Evolutionary conservation across 495 filamentous ascomycete genomes (phyloP), one percentile per base, ranked within the genome.

Genomic region (Collariella sp.): DNA sequence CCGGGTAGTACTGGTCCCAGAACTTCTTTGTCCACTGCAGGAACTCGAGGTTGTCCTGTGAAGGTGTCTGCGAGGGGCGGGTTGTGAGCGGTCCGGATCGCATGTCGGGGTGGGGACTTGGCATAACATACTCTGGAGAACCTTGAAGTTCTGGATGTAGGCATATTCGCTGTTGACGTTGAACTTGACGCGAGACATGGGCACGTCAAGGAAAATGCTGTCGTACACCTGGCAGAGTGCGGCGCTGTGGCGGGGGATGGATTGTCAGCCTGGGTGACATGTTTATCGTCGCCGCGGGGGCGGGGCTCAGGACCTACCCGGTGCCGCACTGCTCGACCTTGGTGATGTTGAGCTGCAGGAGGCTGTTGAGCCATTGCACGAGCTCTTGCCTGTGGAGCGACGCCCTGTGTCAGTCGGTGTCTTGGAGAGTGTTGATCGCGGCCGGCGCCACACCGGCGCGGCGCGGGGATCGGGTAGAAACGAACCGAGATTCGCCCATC

Each of bases 241-340:
- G 65, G 93, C 94, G 70, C 93, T 98, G 69, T 60, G 33, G 34
- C 22, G 58, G 47, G 20, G 38, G 35, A 34, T 46, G 31, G 19
- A 29, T 35, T 1, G 45, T 69, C 58, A 59, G 57, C 40, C 38
- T 49, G 34, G 26, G 2, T 12, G 3, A 31, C 38, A 46, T 46
- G 12, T 33, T 10, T 46, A 2, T 50, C 54, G 63, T 46, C 29
- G 62, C 57, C 69, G 69, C 67, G 69, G 69, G 67, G 63, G 67
- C 65, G 62, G 67, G 57, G 55, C 62, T 59, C 60, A 57, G 48
- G 42, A 67, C 86, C 62, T 86, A 98, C 93, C 93, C 93, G 62
- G 93, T 97, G 62, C 93, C 93, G 72, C 93, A 96, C 78, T 98
- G 94, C 73, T 98, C 93, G 67, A 98, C 86, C 73, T 95, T 96